Conservation (phyloP, 2,329 filamentous ascomycete species). For the Diplodia intermedia region DNA sequence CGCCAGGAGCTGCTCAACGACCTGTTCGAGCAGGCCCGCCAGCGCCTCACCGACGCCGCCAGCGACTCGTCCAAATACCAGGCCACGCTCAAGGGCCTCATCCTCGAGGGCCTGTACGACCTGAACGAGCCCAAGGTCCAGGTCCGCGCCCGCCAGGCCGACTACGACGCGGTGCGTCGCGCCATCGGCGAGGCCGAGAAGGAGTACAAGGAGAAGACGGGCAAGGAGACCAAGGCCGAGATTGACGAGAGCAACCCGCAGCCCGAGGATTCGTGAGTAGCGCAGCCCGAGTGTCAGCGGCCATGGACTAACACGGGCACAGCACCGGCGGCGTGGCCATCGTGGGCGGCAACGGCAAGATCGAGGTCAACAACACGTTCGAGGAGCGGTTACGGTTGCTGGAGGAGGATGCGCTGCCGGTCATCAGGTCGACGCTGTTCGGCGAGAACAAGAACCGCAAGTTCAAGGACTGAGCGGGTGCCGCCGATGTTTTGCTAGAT, state of each 20-base stretch:
- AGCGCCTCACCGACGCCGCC: conserved; percentile 70
- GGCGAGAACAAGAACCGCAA: conserved; percentile 94
- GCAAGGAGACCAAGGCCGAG: conserved; percentile 71
- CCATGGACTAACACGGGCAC: conserved; percentile 29
- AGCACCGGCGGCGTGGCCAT: conserved; percentile 86
- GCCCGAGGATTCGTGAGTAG: conserved; percentile 79
- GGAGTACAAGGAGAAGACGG: conserved; percentile 82
- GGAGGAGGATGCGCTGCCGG: conserved; percentile 82
- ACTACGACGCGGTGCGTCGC: conserved; percentile 76
- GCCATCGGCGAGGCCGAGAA: conserved; percentile 76
- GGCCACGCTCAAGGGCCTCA: conserved; percentile 75
- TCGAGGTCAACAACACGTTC: conserved; percentile 98
- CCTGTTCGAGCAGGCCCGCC: conserved; percentile 82
- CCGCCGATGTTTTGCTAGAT: neutral
- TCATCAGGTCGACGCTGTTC: conserved; percentile 84
- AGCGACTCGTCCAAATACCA: conserved; percentile 79
- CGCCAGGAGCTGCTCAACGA: conserved; percentile 90
- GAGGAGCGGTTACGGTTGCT: conserved; percentile 88
- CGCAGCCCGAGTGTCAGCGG: neutral
- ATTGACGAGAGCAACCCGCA: conserved; percentile 82
- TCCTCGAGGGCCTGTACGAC: conserved; percentile 90
- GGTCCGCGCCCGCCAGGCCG: conserved; percentile 79
- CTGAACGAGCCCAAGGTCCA: conserved; percentile 79
- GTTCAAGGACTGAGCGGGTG: conserved; percentile 75
- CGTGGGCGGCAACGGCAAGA: conserved; percentile 85